Evolutionary conservation across 192 early-diverging fungal species (phyloP).

Genomic region (Coemansia sp.): DNA sequence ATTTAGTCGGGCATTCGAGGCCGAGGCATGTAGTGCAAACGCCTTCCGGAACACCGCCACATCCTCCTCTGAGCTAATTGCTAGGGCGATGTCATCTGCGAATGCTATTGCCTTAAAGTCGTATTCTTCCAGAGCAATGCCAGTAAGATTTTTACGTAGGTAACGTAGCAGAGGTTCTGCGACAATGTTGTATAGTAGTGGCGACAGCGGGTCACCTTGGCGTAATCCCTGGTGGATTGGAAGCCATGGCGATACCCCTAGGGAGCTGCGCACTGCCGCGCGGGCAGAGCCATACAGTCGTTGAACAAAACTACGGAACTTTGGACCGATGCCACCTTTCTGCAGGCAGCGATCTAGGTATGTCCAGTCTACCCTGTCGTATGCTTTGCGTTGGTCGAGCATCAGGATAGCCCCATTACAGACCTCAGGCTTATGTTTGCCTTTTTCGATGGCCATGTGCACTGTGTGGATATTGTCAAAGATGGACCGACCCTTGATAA

Average conservation of each 20-base stretch:
- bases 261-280: no score
- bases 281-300: no score
- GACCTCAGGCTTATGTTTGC: background rate
- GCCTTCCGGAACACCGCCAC: background rate
- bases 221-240: background rate
- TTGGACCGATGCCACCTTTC: no score
- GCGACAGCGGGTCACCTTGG: background rate
- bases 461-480: no score
- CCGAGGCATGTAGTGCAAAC: no score
- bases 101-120: no score
- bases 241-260: no score
- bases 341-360: conserved; percentile 8
- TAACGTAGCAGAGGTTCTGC: conserved; percentile 8
- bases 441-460: background rate
- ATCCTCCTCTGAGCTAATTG: background rate
- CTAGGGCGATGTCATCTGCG: background rate
- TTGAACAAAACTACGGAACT: no score
- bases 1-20: conserved; percentile 3
- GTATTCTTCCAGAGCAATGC: background rate
- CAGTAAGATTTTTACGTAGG: background rate
- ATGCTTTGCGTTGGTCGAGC: conserved; percentile 14
- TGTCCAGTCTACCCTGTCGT: conserved; percentile 13
- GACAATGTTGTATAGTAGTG: conserved; percentile 4
- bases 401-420: background rate
- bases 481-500: background rate